phyloP scores from a whole-genome alignment of 495 filamentous ascomycete genomes.

The Penicillium coprophilum region DNA sequence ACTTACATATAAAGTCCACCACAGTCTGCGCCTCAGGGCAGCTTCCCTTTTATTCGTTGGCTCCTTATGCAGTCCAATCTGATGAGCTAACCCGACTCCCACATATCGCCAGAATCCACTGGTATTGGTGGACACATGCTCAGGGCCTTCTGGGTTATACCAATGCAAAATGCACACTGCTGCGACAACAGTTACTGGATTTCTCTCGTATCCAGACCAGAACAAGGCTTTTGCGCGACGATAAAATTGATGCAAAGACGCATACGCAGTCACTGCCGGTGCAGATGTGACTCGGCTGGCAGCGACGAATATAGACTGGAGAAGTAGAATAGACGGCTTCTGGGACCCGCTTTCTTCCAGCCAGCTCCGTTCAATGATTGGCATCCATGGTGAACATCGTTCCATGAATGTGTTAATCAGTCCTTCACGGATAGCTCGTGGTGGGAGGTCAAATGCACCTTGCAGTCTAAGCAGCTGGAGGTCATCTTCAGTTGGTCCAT shows the following conservation, averaged over 20 bases:
- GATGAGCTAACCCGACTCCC: slow-evolving; percentile 28
- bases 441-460: slow-evolving; percentile 27
- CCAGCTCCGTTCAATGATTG: slow-evolving; percentile 29
- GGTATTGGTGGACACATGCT: slow-evolving; percentile 30
- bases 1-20: slow-evolving; percentile 33
- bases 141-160: slow-evolving; percentile 30
- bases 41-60: slow-evolving; percentile 18
- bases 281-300: slow-evolving; percentile 28
- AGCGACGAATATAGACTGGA: slow-evolving; percentile 29
- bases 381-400: slow-evolving; percentile 30
- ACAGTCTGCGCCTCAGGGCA: slow-evolving; percentile 24
- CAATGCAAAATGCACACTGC: slow-evolving; percentile 30
- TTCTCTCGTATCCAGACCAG: slow-evolving; percentile 31
- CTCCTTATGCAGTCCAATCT: slow-evolving; percentile 31
- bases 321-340: slow-evolving; percentile 25
- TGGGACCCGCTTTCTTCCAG: slow-evolving; percentile 21
- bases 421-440: slow-evolving; percentile 24
- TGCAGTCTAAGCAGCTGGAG: slow-evolving; percentile 26
- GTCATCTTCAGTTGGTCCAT: slow-evolving; percentile 27
- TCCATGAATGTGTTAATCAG: slow-evolving; percentile 32
- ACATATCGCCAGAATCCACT: slow-evolving; percentile 32
- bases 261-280: slow-evolving; percentile 25
- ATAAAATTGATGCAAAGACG: slow-evolving; percentile 28
- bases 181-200: slow-evolving; percentile 27
- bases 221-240: slow-evolving; percentile 28